Evolutionary conservation across 202 grass and related monocot species (phyloP).

Genomic region (Eragrostis tef): DNA sequence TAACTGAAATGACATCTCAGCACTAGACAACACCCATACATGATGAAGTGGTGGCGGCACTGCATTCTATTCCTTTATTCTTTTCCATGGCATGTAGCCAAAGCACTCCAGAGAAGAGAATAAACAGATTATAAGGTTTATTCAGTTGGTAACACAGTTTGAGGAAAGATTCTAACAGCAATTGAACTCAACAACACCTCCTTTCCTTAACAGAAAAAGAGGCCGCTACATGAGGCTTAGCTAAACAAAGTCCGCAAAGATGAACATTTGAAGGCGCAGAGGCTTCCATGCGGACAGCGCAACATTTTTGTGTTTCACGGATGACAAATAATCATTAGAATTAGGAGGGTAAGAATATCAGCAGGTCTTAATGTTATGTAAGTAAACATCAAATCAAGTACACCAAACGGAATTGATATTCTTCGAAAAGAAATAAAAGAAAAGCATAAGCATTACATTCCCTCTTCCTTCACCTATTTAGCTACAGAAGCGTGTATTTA

Average conservation of each 20-base stretch:
- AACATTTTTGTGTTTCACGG: slow-evolving; percentile 39
- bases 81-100: slow-evolving; percentile 38
- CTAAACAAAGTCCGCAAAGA: slow-evolving; percentile 43
- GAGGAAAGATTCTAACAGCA: slow-evolving; percentile 50
- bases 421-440: neutral
- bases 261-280: slow-evolving; percentile 46
- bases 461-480: slow-evolving; percentile 28
- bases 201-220: slow-evolving; percentile 62
- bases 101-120: slow-evolving; percentile 53
- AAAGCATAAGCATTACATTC: slow-evolving; percentile 41
- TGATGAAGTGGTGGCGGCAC: slow-evolving; percentile 49
- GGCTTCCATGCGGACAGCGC: slow-evolving; percentile 39
- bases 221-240: slow-evolving; percentile 29
- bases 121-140: slow-evolving; percentile 45
- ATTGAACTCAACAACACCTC: slow-evolving; percentile 36
- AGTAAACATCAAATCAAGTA: slow-evolving; percentile 57
- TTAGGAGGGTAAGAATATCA: slow-evolving; percentile 43
- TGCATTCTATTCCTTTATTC: slow-evolving; percentile 56
- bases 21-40: slow-evolving; percentile 41
- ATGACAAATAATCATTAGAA: slow-evolving; percentile 23
- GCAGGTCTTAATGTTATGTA: neutral
- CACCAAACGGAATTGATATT: slow-evolving; percentile 41
- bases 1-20: slow-evolving; percentile 40
- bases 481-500: slow-evolving; percentile 41
- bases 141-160: slow-evolving; percentile 37